Base-by-base conservation (phyloP, 2,329 filamentous ascomycete genomes). In the Microcera coccophila region DNA sequence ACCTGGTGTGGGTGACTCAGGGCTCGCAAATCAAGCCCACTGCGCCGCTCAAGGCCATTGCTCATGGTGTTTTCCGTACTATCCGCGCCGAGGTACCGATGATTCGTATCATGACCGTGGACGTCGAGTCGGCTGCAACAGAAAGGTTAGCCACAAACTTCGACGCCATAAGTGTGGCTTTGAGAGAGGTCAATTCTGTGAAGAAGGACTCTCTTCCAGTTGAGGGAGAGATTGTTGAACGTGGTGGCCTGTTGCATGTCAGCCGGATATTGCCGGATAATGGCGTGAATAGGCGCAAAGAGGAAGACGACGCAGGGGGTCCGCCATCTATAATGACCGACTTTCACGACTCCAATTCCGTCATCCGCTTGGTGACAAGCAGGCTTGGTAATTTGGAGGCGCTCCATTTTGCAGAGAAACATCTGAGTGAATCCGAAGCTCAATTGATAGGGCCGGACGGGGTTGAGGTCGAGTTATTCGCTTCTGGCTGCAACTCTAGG, bases 1-100 rank as follows among this genome's bases (percentile, higher is more conserved):
- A 34, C 35, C 20, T 47, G 15, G 41, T 47, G 7, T 47, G 45
- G 45, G 42, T 47, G 3, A 47, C 45, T 14, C 29, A 39, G 18
- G 45, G 45, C n/a, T 36, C 45, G 12, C 45, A 47, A 14, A 33
- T 40, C 29, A 19, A 12, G 17, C 41, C 44, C 16, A 44, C 38
- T n/a, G 29, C 40, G 10, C 45, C 45, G 4, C 17, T 37, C 10
- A 16, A 22, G 22, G 29, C 45, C 3, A 21, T 41, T 5, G 37
- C 37, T 14, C 45, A 47, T 16, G 45, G 45, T 18, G n/a, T 47
- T 8, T 47, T 47, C 45, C 37, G 45, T 15, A 36, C 19, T 7
- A 34, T 44, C 12, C 41, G 45, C 2, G 33, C 36, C 3, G 41
- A 44, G 20, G 41, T 44, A n/a, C 41, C 45, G n/a, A 26, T 40